Percentiles rank a stretch among this genome's conserved stretches.
phyloP scores from a whole-genome alignment of 1,139 yeast genomes.

The Geotrichum aggregatum region DNA sequence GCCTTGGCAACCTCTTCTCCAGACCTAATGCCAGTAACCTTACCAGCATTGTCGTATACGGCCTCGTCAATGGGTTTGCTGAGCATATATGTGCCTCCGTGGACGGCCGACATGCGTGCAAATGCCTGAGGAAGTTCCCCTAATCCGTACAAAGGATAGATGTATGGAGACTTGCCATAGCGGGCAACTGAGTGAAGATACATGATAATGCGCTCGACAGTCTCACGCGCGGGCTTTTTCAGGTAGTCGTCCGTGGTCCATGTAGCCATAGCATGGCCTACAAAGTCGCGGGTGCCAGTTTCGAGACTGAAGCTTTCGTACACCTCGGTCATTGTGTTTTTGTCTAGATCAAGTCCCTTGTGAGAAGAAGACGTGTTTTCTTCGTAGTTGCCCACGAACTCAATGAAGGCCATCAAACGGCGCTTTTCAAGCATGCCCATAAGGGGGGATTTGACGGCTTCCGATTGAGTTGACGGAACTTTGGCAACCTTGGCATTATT shows the following conservation, averaged over 20 bases:
- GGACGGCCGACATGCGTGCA: conserved; percentile 93
- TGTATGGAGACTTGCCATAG: conserved; percentile 93
- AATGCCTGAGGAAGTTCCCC: conserved; percentile 99
- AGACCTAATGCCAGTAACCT: conserved; percentile 80
- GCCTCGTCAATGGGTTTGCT: conserved; percentile 93
- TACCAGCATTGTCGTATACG: conserved; percentile 63
- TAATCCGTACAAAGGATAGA: conserved; percentile 92
- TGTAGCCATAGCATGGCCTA: conserved; percentile 98
- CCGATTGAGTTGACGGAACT: conserved; percentile 88
- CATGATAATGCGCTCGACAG: conserved; percentile 78
- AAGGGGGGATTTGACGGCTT: conserved; percentile 84
- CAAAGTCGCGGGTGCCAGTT: conserved; percentile 88
- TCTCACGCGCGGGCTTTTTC: conserved; percentile 85
- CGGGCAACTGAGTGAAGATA: conserved; percentile 89
- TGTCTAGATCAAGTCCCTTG: conserved; percentile 77
- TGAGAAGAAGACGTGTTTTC: conserved; percentile 79
- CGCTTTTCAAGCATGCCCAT: conserved; percentile 97
- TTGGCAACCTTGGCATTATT: conserved; percentile 87
- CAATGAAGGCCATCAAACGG: conserved; percentile 87
- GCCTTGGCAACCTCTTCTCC: conserved; percentile 91
- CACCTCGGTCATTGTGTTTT: conserved; percentile 86
- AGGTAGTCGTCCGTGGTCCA: conserved; percentile 92
- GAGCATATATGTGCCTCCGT: conserved; percentile 98
- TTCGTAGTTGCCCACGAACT: conserved; percentile 76
- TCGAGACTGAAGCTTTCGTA: conserved; percentile 88